phyloP scores from a whole-genome alignment of 2,329 filamentous ascomycete genomes.

The Chaetomium strumarium region DNA sequence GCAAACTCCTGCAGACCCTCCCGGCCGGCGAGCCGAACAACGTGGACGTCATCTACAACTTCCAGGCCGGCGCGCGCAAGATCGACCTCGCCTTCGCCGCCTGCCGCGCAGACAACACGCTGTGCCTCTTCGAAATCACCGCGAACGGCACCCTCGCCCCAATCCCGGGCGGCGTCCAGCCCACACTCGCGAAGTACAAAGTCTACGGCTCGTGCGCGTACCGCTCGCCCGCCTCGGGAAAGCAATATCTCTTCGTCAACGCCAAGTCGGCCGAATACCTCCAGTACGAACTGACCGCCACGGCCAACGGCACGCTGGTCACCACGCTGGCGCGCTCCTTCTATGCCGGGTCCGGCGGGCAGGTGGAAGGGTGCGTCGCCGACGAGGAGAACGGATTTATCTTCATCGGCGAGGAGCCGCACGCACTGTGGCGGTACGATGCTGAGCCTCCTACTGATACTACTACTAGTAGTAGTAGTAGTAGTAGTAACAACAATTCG shows the following conservation, averaged over 20 bases:
- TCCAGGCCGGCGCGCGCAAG: slow-evolving; percentile 4
- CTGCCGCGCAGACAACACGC: slow-evolving; percentile 13
- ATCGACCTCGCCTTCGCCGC: slow-evolving; percentile 12
- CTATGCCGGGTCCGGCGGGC: slow-evolving; percentile 10
- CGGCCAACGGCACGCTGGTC: slow-evolving; percentile 4
- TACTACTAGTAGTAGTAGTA: no score
- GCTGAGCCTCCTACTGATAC: slow-evolving; percentile 6
- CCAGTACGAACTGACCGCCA: slow-evolving; percentile 10
- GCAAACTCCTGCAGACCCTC: slow-evolving; percentile 12
- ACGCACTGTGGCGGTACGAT: slow-evolving; percentile 14
- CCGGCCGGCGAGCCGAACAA: slow-evolving; percentile 13
- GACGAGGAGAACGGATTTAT: slow-evolving; percentile 12
- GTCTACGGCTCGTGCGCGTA: slow-evolving; percentile 17
- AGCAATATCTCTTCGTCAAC: slow-evolving; percentile 18
- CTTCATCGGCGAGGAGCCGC: slow-evolving; percentile 14
- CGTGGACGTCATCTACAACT: slow-evolving; percentile 16
- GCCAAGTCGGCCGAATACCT: slow-evolving; percentile 12
- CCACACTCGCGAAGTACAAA: not conserved
- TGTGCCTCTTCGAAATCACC: slow-evolving; percentile 14
- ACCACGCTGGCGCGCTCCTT: slow-evolving; percentile 11
- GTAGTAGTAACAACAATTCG: no score
- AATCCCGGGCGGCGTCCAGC: slow-evolving; percentile 11
- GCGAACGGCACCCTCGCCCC: slow-evolving; percentile 6
- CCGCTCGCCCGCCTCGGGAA: slow-evolving; percentile 8
- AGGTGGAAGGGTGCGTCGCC: slow-evolving; percentile 13